Base-by-base conservation (phyloP, 371 early-diverging fungal genomes). In the Coemansia sp. region DNA sequence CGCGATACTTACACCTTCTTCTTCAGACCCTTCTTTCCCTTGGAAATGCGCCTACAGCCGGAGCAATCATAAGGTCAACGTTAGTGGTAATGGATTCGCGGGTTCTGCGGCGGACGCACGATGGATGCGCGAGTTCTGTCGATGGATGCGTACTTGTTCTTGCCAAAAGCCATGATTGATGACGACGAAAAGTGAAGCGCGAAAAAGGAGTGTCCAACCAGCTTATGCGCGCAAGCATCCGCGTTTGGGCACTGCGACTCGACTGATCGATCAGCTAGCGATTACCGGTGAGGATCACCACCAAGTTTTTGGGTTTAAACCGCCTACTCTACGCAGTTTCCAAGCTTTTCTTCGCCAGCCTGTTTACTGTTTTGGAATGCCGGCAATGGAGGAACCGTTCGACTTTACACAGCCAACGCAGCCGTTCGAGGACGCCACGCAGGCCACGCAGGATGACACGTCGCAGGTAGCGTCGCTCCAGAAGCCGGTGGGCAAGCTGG, bases 11-110 rank as follows among this genome's bases (percentile, higher is more conserved):
- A 93, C 92, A 90, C 85, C 89, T 92, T 94, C 93, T 94, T 94
- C 92, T 94, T 95, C 79, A 93, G 85, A 72, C 94, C 96, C 90
- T 94, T 95, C 86, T 94, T 94, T 80, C 94, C 95, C 86, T 95
- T 94, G 72, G 91, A 90, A 72, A 94, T 86, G 69, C 88, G 86
- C 88, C 71, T 81, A 80, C 68, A 54, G 31, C 11, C 10, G 26
- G 26, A 12, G 33, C 5, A 33, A 33, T 12, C 50, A 31, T 12
- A 33, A 30, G 1, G 9, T 14, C 34, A 59, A 20, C 20, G 39
- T 38, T 12, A 26, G 35, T 39, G 10, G 11, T 20, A 30, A 39
- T 50, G 63, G 50, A 56, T 63, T 55, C 63, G 56, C 2, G 20
- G 16, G 34, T 20, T 14, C 20, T 20, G 45, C n/a, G 20, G 20